Evolutionary conservation across 306 rosid species (phyloP).

Genomic region (Citrullus colocynthis): DNA sequence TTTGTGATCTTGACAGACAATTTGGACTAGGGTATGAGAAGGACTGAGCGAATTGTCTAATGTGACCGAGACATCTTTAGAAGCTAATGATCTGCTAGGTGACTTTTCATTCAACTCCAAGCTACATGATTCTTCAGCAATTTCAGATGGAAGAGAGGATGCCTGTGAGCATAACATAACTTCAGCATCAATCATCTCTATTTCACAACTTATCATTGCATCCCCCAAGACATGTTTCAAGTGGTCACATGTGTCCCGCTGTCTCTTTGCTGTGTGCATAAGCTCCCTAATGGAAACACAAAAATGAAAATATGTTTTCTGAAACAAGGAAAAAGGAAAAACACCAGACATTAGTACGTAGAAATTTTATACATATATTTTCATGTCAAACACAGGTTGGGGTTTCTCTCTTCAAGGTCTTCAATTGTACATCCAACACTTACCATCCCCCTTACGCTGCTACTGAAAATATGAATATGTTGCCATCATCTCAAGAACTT

Average conservation of each 20-base stretch:
- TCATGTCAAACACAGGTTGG: background rate
- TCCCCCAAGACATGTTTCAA: conserved; percentile 34
- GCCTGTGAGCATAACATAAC: conserved; percentile 47
- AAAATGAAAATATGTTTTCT: background rate
- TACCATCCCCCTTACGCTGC: background rate
- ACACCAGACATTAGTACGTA: background rate
- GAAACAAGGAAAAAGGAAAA: conserved; percentile 8
- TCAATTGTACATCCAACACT: background rate
- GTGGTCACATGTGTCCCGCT: conserved; percentile 39
- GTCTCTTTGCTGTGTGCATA: conserved; percentile 60
- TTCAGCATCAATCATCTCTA: conserved; percentile 59
- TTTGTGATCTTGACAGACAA: conserved; percentile 83
- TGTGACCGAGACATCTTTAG: conserved; percentile 35
- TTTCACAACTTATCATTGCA: conserved; percentile 46
- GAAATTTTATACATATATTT: background rate
- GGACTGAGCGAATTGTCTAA: conserved; percentile 91
- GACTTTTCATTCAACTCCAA: conserved; percentile 25
- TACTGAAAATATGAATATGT: background rate
- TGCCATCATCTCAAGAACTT: background rate
- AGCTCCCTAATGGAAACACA: conserved; percentile 53
- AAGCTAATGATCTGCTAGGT: conserved; percentile 31
- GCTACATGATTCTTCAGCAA: conserved; percentile 43
- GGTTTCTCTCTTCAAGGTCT: background rate
- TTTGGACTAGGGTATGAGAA: conserved; percentile 82
- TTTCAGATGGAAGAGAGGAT: conserved; percentile 52